Evolutionary conservation across 805 yeast genomes (phyloP), one percentile per base, ranked within the genome.

Genomic region (Torulaspora maleeae): DNA sequence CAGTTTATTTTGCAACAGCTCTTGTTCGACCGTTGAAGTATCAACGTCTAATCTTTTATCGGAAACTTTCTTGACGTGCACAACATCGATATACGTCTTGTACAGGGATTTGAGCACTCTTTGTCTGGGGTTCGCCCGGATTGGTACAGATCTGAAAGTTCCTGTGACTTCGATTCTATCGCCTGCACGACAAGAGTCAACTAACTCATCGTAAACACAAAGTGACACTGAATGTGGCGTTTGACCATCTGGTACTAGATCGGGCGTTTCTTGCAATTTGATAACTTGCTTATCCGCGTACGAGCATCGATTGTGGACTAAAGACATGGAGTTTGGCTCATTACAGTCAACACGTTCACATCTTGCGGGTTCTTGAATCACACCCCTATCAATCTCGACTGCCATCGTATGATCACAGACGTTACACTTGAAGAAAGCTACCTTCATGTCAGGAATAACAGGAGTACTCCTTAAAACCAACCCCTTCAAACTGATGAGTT

Each of bases 91-190:
- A 63, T 89, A 91, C 0, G 98, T 93, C 70, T 91, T 93, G 75
- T 82, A 93, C 45, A 93, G 73, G 39, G 81, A 78, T 67, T 86
- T 88, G 52, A 93, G 69, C 0, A 93, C 82, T 50, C 98, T 75
- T 68, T 86, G 95, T 51, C 85, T 76, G 1, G 95, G 76, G 55
- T 90, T 90, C 17, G 87, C 82, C 54, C 96, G 78, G 2, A 91
- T 95, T 1, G 99, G 96, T 12, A 87, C 78, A 0, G 96, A 86
- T 64, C 96, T 77, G 71, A 89, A 93, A 32, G 95, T 83, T 50
- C 99, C 99, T 47, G 96, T 89, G 15, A 90, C 95, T 65, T 91
- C 96, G 38, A 93, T 77, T 48, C 97, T 78, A 66, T 93, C 99
- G 74, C 99, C 99, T 7, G 99, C 97, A 57, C 95, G 78, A 59